Base-by-base conservation (phyloP, 768 basidiomycete genomes). In the Leccinum variicolor region DNA sequence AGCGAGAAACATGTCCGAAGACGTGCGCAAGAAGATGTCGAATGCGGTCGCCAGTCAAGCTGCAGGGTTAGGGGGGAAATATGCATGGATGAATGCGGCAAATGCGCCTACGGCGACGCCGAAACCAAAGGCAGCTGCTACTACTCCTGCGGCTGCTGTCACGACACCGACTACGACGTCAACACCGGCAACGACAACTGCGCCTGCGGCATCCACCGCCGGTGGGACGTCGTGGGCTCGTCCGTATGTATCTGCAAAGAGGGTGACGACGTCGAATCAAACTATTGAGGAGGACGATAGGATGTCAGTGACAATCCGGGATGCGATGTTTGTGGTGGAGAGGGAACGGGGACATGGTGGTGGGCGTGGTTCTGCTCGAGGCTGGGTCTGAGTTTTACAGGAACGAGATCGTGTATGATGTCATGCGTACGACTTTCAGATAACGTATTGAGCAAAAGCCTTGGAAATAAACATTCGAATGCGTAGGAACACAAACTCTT, bases 11-110 rank as follows among this genome's bases (percentile, higher is more conserved):
- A 92, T 95, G 90, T 88, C 86, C 6, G 93, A 94, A 72, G 93
- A 94, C 64, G 89, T 92, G 64, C 78, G 87, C 63, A 95, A 95
- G 79, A 93, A 92, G 70, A 86, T 94, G 86, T 89, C 88, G 33
- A 93, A 96, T 70, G 89, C 89, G 23, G 89, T 90, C 6, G 93
- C 93, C 23, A 88, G 86, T 62, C 91, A 92, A 68, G 91, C 91
- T 6, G 90, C 92, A n/a, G 93, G 93, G 0, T 68, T 92, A 21
- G 84, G 86, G 1, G 85, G 88, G 21, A 88, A 87, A 72, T 95
- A 94, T 65, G 80, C 89, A 15, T 95, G 93, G 93, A 92, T 94
- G 90, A 92, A 76, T 15, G 82, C 88, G 6, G 81, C 84, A 3
- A 82, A 78, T 58, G 74, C 79, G 1, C 74, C 77, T 19, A 62